Conservation (phyloP, 352 stramenopile species). For the Pythium scleroteichum region DNA sequence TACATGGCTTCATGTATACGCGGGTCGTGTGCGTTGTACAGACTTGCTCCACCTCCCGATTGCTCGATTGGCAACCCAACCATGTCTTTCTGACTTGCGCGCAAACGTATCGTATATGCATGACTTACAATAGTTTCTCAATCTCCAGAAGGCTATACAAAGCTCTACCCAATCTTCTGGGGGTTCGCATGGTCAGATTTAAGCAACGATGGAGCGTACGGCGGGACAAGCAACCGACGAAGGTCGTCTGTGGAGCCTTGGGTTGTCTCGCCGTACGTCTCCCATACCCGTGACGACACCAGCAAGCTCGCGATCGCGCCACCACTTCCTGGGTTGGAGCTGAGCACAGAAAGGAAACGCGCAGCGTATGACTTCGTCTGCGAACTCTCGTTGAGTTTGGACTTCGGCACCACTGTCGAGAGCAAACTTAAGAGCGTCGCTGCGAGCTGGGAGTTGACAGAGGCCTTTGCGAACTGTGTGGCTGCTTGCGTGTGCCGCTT, state of each 20-base stretch:
- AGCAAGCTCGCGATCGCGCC: constrained; percentile 80
- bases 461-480: constrained; percentile 81
- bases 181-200: constrained; percentile 82
- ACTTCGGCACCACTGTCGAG: constrained; percentile 78
- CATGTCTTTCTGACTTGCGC: no score
- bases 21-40: no score
- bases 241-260: constrained; percentile 82
- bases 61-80: no score
- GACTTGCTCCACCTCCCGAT: no score
- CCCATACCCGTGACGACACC: constrained; percentile 78
- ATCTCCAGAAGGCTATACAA: neutral
- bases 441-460: constrained; percentile 79
- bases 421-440: constrained; percentile 79
- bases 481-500: constrained; percentile 86
- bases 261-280: constrained; percentile 80
- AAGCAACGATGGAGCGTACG: constrained; percentile 71
- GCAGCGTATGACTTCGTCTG: constrained; percentile 84
- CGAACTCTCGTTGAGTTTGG: constrained; percentile 74
- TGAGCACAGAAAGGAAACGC: constrained; percentile 80
- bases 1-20: no score
- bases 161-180: constrained; percentile 74
- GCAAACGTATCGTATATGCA: neutral
- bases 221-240: constrained; percentile 68
- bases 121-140: neutral
- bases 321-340: constrained; percentile 81